Evolutionary conservation across 106 monocot species (phyloP).

Genomic region (Apostasia shenzhenica): DNA sequence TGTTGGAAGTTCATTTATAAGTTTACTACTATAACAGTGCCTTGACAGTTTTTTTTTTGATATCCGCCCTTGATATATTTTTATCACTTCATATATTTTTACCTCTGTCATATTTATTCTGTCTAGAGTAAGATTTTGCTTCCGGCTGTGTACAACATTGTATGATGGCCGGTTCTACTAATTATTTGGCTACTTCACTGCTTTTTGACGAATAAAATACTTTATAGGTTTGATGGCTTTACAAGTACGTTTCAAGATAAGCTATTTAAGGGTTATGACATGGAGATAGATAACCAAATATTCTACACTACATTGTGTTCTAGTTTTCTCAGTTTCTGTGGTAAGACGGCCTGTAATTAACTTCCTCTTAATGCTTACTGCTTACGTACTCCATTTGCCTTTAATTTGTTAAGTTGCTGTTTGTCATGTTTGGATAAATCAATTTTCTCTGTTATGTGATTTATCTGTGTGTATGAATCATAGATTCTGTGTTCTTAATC

Average conservation of each 20-base stretch:
- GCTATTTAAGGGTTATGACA: conserved; percentile 90
- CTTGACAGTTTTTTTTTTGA: no score
- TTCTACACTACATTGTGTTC: conserved; percentile 95
- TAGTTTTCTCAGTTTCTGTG: conserved; percentile 73
- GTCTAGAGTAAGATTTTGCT: background rate
- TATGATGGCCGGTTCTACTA: background rate
- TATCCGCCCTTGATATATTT: no score
- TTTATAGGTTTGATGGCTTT: conserved; percentile 89
- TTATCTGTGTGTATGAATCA: no score
- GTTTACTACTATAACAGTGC: no score
- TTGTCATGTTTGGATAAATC: no score
- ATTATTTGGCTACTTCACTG: background rate
- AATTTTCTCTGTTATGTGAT: no score
- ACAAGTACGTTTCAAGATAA: conserved; percentile 99
- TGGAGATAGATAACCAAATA: conserved; percentile 98
- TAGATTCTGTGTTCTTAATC: no score
- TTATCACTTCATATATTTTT: no score
- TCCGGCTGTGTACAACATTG: background rate
- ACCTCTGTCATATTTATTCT: no score
- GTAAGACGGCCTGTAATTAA: conserved; percentile 19
- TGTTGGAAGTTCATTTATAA: no score
- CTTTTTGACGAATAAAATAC: background rate
- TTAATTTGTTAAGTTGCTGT: no score
- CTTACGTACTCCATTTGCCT: no score
- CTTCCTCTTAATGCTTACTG: background rate